Evolutionary conservation across 495 filamentous ascomycete genomes (phyloP).

Genomic region (Neurospora sp.): DNA sequence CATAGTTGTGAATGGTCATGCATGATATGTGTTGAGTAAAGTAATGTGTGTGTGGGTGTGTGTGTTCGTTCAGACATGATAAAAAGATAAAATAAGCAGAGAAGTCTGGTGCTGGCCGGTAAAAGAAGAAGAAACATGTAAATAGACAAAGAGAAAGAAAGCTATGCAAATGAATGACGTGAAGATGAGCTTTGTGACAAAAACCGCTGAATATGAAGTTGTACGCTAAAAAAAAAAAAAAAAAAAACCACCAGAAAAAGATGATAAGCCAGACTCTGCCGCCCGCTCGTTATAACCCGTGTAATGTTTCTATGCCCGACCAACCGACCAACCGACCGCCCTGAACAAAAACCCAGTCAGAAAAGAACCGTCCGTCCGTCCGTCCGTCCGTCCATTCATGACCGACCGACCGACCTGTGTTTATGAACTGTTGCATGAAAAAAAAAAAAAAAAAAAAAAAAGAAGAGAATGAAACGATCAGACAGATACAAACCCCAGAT

Average conservation of each 20-base stretch:
- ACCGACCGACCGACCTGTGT: background rate
- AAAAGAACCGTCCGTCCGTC: background rate
- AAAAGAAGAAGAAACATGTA: background rate
- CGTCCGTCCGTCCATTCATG: background rate
- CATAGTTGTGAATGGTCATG: background rate
- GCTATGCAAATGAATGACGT: background rate
- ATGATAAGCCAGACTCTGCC: background rate
- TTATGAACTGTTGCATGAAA: background rate
- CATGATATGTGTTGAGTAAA: background rate
- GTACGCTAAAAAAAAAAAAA: background rate
- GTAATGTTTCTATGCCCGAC: background rate
- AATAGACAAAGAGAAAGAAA: background rate
- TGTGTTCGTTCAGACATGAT: background rate
- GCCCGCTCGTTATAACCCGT: background rate
- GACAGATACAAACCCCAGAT: background rate
- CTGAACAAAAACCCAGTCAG: background rate
- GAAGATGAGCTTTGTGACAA: background rate
- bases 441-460: background rate
- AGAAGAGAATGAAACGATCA: background rate
- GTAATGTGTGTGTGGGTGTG: background rate
- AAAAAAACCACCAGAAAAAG: background rate
- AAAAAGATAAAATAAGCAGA: background rate
- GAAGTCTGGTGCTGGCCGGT: background rate
- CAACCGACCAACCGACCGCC: background rate
- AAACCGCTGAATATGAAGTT: background rate